Evolutionary conservation across 495 filamentous ascomycete species (phyloP).

Genomic region (Neurospora pannonica): DNA sequence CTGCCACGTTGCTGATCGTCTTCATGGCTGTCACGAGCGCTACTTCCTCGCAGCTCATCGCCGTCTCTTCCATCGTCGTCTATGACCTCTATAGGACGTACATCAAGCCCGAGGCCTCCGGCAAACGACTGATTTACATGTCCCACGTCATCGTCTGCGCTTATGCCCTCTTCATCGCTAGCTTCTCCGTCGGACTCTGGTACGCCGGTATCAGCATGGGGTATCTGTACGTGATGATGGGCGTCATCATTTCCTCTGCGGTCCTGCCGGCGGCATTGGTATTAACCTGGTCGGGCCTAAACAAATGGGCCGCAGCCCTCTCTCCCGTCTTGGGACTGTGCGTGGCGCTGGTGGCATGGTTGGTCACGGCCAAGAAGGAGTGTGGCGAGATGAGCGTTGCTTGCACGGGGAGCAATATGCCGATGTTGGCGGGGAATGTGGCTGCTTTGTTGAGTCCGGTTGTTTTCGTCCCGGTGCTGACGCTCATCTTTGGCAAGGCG

Average conservation of each 20-base stretch:
- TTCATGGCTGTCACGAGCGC: conserved; percentile 97
- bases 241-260: conserved; percentile 78
- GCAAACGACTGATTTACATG: conserved; percentile 76
- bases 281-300: conserved; percentile 75
- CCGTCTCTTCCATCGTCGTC: conserved; percentile 85
- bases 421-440: conserved; percentile 81
- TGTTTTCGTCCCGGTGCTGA: conserved; percentile 71
- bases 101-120: conserved; percentile 53
- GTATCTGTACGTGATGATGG: conserved; percentile 79
- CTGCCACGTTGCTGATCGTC: conserved; percentile 72
- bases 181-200: conserved; percentile 71
- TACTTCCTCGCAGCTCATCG: conserved; percentile 82
- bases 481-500: conserved; percentile 60
- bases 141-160: conserved; percentile 65
- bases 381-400: conserved; percentile 63
- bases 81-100: conserved; percentile 83
- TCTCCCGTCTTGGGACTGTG: conserved; percentile 70
- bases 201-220: conserved; percentile 51
- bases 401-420: conserved; percentile 74
- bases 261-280: conserved; percentile 77
- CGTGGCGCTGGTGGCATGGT: conserved; percentile 75
- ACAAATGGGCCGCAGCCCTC: conserved; percentile 65
- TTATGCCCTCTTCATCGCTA: conserved; percentile 78
- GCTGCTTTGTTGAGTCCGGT: conserved; percentile 70
- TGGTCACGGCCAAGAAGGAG: conserved; percentile 76